A percentile compares a stretch with the other conserved stretches of the same genome.
phyloP scores from a whole-genome alignment of 106 monocot genomes.

The Platanthera guangdongensis region DNA sequence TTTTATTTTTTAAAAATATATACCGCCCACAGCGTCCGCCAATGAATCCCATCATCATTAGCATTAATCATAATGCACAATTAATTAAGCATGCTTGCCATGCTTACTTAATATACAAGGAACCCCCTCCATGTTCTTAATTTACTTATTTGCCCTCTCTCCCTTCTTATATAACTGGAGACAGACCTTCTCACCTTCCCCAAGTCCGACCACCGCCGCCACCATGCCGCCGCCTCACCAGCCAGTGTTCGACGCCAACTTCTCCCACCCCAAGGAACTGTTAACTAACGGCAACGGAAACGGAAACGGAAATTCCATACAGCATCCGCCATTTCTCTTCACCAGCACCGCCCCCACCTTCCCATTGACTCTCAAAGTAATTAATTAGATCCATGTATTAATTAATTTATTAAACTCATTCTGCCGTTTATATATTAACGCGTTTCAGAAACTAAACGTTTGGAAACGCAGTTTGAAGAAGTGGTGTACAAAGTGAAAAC shows the following conservation, averaged over 20 bases:
- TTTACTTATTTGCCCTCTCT: not conserved
- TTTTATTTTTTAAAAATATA: too few species aligned
- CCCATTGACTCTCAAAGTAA: conserved; percentile 25
- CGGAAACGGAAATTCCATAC: not conserved
- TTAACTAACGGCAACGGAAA: not conserved
- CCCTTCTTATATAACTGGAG: not conserved
- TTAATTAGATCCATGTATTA: too few species aligned
- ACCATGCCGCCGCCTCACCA: not conserved
- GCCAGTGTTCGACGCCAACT: not conserved
- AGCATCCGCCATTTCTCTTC: not conserved
- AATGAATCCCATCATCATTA: too few species aligned
- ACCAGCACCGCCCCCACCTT: conserved; percentile 1
- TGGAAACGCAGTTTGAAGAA: conserved; percentile 14
- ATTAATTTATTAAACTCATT: too few species aligned
- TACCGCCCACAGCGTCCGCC: too few species aligned
- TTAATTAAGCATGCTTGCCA: too few species aligned
- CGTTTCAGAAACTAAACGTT: not conserved
- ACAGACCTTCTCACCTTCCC: not conserved
- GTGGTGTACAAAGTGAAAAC: conserved; percentile 24
- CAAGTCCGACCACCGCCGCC: not conserved
- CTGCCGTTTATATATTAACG: too few species aligned
- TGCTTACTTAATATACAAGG: too few species aligned
- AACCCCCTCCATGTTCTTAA: too few species aligned
- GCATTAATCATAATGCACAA: too few species aligned
- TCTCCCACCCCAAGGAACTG: not conserved